A percentile compares a stretch with the other conserved stretches of the same genome.
Conservation (phyloP, 2,329 filamentous ascomycete genomes). For the Esteya vermicola region DNA sequence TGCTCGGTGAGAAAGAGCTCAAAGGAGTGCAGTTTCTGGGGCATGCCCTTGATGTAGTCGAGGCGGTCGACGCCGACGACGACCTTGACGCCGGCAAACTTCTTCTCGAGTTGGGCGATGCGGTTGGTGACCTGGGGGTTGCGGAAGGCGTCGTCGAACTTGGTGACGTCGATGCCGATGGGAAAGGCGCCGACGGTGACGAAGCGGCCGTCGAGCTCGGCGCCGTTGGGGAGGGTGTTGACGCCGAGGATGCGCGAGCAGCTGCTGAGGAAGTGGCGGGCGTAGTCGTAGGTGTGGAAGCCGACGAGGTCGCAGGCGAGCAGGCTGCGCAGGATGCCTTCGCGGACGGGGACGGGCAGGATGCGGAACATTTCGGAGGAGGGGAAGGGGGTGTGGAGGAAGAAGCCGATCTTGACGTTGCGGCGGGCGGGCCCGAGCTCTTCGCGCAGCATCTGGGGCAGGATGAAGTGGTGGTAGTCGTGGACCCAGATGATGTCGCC, state of each 20-base stretch:
- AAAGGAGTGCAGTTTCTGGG: constrained; percentile 90
- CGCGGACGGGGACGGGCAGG: constrained; percentile 82
- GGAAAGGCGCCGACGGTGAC: constrained; percentile 91
- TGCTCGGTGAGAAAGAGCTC: constrained; percentile 96
- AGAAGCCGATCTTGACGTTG: constrained; percentile 96
- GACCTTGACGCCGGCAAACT: constrained; percentile 90
- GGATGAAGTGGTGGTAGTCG: constrained; percentile 95
- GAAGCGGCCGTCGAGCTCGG: constrained; percentile 78
- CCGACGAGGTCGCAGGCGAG: constrained; percentile 91
- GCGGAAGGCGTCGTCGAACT: constrained; percentile 80
- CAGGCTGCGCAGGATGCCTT: constrained; percentile 74
- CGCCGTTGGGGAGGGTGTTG: constrained; percentile 83
- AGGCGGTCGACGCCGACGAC: constrained; percentile 94
- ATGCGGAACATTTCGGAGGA: constrained; percentile 96
- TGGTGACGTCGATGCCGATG: constrained; percentile 94
- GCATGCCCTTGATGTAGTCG: constrained; percentile 98
- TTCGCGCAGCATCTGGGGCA: constrained; percentile 88
- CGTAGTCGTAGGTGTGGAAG: constrained; percentile 98
- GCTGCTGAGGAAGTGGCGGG: constrained; percentile 91
- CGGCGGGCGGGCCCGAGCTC: constrained; percentile 69
- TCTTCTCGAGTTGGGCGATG: constrained; percentile 70
- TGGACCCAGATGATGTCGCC: constrained; percentile 96
- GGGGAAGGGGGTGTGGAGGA: constrained; percentile 93
- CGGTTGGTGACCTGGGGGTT: constrained; percentile 77
- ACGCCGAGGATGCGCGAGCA: constrained; percentile 76